Evolutionary conservation across 176 grass and related monocot genomes (phyloP).

Genomic region (Ampelocalamus luodianensis): DNA sequence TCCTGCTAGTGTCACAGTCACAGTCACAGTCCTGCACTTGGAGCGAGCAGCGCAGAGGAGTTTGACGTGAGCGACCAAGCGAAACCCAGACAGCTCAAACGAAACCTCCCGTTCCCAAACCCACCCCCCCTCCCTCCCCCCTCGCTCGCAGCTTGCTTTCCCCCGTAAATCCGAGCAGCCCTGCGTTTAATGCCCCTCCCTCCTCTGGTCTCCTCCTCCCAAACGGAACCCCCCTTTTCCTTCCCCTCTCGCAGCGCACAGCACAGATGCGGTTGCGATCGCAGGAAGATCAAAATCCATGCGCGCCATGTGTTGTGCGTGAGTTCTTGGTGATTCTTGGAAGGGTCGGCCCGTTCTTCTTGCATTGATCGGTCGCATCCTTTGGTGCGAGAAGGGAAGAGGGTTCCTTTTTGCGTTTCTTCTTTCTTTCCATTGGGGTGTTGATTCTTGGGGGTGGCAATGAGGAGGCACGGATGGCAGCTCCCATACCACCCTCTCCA

Average conservation of each 20-base stretch:
- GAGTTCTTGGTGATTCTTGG: constrained; percentile 19
- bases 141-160: constrained; percentile 1
- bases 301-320: not conserved
- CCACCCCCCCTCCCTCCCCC: no score
- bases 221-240: not conserved
- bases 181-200: constrained; percentile 54
- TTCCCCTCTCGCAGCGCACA: constrained; percentile 18
- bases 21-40: not conserved
- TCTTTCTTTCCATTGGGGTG: not conserved
- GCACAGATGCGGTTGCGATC: constrained; percentile 32
- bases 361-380: constrained; percentile 37
- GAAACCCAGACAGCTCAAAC: not conserved
- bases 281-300: constrained; percentile 41
- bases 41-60: constrained; percentile 3
- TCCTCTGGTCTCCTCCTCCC: constrained; percentile 35
- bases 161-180: constrained; percentile 50
- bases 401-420: constrained; percentile 3
- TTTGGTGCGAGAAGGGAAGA: not conserved
- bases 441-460: constrained; percentile 38
- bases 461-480: constrained; percentile 98
- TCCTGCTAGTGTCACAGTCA: constrained; percentile 41
- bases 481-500: constrained; percentile 98
- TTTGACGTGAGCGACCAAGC: constrained; percentile 57
- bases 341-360: not conserved
- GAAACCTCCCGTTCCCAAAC: not conserved